Percentiles rank a stretch among this genome's conserved stretches.
phyloP scores from a whole-genome alignment of 208 protist species.

The Entamoeba invadens region DNA sequence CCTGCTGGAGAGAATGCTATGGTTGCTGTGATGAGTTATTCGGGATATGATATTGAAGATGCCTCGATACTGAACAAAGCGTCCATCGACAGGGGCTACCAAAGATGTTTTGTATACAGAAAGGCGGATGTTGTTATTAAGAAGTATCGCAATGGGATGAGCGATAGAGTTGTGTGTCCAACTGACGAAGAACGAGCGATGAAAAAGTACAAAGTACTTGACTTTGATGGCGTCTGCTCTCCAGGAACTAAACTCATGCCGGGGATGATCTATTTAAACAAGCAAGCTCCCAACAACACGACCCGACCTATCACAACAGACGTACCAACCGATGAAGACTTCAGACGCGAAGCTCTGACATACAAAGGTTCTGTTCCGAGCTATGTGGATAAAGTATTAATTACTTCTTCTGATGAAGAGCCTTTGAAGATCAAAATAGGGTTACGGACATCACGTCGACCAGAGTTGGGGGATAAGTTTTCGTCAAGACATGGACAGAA shows the following conservation, averaged over 20 bases:
- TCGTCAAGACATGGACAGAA: constrained; percentile 85
- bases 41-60: constrained; percentile 99
- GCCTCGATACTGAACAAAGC: constrained; percentile 91
- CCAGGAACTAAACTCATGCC: constrained; percentile 4
- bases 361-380: background rate
- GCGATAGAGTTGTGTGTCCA: background rate
- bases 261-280: constrained; percentile 6
- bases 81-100: constrained; percentile 78
- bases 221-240: constrained; percentile 13
- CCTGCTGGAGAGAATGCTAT: constrained; percentile 97
- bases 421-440: constrained; percentile 69
- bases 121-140: background rate
- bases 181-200: background rate
- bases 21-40: constrained; percentile 96
- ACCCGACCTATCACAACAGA: no score
- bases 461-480: constrained; percentile 94
- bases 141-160: background rate
- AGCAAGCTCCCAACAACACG: background rate
- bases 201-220: background rate
- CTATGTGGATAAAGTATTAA: constrained; percentile 38
- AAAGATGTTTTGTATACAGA: background rate
- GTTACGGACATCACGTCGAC: constrained; percentile 64
- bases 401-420: constrained; percentile 46
- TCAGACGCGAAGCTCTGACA: background rate
- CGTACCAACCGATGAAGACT: background rate